These are phyloP conservation scores for Oxytropis ochrocephala DNA, from an alignment of 306 rosid species.

Conservation along the genomic window DNA sequence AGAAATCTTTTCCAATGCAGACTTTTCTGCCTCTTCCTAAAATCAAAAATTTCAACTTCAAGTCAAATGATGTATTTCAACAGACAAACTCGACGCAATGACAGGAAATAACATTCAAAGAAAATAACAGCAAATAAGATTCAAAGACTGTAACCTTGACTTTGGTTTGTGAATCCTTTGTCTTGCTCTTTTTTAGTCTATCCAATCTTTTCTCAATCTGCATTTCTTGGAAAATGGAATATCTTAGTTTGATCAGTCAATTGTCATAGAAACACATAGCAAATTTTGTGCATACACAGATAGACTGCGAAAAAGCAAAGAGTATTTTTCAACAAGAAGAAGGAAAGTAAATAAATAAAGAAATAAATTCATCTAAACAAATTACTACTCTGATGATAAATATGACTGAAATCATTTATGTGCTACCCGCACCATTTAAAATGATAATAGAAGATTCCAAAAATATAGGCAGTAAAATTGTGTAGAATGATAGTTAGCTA, in stretches of 20 bases:
- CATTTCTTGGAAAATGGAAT: constrained; percentile 50
- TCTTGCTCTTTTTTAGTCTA: constrained; percentile 86
- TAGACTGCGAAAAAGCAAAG: neutral
- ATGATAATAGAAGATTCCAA: neutral
- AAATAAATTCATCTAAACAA: neutral
- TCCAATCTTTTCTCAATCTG: constrained; percentile 97
- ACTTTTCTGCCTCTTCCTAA: constrained; percentile 87
- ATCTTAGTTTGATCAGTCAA: constrained; percentile 47
- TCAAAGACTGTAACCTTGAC: constrained; percentile 51
- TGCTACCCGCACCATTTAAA: neutral
- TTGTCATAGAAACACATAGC: constrained; percentile 15
- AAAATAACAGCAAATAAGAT: no score
- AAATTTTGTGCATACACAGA: neutral
- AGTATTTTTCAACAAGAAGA: neutral
- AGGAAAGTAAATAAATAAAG: constrained; percentile 10
- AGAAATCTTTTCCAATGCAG: constrained; percentile 74
- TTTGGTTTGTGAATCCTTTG: constrained; percentile 73
- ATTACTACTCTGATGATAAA: constrained; percentile 6
- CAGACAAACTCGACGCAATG: neutral
- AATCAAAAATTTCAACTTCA: constrained; percentile 22
- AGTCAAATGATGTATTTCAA: neutral
- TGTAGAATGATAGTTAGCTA: constrained; percentile 10
- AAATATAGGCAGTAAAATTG: constrained; percentile 9
- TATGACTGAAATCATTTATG: neutral
- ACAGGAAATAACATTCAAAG: neutral